Conservation (phyloP, 306 rosid genomes). For the Adenanthera pavonina region DNA sequence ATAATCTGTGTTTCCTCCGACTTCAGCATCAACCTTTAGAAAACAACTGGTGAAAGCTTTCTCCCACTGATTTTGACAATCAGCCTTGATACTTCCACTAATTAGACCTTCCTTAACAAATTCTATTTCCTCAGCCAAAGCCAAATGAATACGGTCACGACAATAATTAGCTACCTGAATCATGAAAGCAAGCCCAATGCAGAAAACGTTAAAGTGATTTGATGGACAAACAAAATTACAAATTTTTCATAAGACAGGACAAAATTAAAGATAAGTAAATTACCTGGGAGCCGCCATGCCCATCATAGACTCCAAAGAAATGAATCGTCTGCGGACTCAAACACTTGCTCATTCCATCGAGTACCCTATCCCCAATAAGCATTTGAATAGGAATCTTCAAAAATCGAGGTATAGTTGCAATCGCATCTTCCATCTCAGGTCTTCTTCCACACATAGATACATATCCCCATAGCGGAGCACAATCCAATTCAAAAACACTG, state of each 20-base stretch:
- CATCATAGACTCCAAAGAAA: slow-evolving; percentile 91
- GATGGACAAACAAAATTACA: slow-evolving; percentile 7
- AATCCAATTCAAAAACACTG: slow-evolving; percentile 87
- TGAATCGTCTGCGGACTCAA: slow-evolving; percentile 64
- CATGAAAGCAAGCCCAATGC: slow-evolving; percentile 29
- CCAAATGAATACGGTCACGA: slow-evolving; percentile 75
- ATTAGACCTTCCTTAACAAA: slow-evolving; percentile 52
- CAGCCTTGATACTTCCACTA: slow-evolving; percentile 47
- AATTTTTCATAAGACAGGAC: background rate
- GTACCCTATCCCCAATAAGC: slow-evolving; percentile 66
- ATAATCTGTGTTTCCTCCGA: slow-evolving; percentile 68
- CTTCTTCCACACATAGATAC: slow-evolving; percentile 79
- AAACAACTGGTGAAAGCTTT: slow-evolving; percentile 74
- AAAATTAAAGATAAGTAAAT: slow-evolving; percentile 17
- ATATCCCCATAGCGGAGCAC: slow-evolving; percentile 82
- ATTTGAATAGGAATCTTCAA: slow-evolving; percentile 73
- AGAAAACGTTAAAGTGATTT: slow-evolving; percentile 5
- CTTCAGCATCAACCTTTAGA: slow-evolving; percentile 80
- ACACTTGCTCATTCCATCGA: slow-evolving; percentile 64
- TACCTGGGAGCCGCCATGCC: slow-evolving; percentile 95
- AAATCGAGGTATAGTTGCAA: slow-evolving; percentile 62
- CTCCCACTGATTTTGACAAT: slow-evolving; percentile 80
- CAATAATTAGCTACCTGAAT: slow-evolving; percentile 86
- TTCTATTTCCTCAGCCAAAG: slow-evolving; percentile 86
- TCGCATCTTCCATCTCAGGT: slow-evolving; percentile 94